A percentile compares a stretch with the other conserved stretches of the same genome.
These are phyloP conservation scores for Beta vulgaris DNA, from an alignment of 148 eudicot genomes.

Conservation along the genomic window DNA sequence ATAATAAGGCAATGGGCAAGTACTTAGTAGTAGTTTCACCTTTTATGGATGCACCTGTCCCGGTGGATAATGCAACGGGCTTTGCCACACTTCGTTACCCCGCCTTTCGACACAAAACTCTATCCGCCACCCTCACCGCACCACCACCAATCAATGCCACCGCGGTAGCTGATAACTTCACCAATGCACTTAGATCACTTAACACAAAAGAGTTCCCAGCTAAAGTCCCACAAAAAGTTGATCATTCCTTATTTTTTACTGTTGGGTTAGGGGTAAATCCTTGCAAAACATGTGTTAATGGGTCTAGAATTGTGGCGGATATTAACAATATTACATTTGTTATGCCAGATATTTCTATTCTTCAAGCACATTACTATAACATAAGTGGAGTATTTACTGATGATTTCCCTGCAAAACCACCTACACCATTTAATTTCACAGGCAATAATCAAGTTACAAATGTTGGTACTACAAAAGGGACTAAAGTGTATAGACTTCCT, in stretches of 20 bases:
- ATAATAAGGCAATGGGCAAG: constrained; percentile 31
- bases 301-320: constrained; percentile 44
- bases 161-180: constrained; percentile 30
- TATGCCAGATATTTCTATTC: constrained; percentile 47
- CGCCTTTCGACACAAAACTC: background rate
- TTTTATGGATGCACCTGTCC: constrained; percentile 55
- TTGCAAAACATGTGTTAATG: constrained; percentile 43
- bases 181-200: constrained; percentile 42
- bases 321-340: constrained; percentile 53
- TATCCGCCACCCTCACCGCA: constrained; percentile 32
- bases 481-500: constrained; percentile 46
- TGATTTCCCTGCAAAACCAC: constrained; percentile 53
- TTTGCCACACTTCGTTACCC: constrained; percentile 42
- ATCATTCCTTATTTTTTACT: constrained; percentile 46
- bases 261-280: constrained; percentile 47
- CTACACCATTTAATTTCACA: constrained; percentile 38
- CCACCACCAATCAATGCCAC: constrained; percentile 54
- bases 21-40: constrained; percentile 48
- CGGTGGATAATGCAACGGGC: constrained; percentile 50
- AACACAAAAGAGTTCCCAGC: constrained; percentile 44
- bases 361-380: constrained; percentile 54
- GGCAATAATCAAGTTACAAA: constrained; percentile 34
- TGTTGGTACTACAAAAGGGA: constrained; percentile 34
- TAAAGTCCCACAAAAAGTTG: constrained; percentile 41
- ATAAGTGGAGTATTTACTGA: constrained; percentile 46